These are phyloP conservation scores for Sugiyamaella floridensis DNA, from an alignment of 805 yeast species.

Conservation along the genomic window DNA sequence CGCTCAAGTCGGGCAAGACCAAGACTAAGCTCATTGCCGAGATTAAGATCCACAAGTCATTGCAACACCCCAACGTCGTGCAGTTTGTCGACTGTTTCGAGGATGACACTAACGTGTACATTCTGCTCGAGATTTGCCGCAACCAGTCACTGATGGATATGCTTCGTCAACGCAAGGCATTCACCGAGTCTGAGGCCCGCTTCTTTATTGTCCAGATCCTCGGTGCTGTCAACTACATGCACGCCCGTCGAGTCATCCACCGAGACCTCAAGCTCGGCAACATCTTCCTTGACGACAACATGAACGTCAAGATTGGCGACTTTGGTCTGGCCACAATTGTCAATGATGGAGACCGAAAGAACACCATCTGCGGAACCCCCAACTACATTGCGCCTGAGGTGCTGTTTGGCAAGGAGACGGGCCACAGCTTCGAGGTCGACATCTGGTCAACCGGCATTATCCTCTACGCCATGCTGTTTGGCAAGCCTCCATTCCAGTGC, in stretches of 20 bases:
- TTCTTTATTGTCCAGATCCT: slow-evolving; percentile 84
- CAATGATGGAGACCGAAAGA: slow-evolving; percentile 67
- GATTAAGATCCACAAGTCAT: slow-evolving; percentile 86
- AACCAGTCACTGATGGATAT: slow-evolving; percentile 92
- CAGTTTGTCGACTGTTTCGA: slow-evolving; percentile 95
- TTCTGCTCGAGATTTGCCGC: slow-evolving; percentile 88
- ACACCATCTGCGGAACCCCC: slow-evolving; percentile 97
- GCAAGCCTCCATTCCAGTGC: slow-evolving; percentile 97
- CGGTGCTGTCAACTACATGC: slow-evolving; percentile 92
- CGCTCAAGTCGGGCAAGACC: slow-evolving; percentile 86
- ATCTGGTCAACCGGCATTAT: slow-evolving; percentile 97
- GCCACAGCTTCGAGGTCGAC: slow-evolving; percentile 93
- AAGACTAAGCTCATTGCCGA: slow-evolving; percentile 73
- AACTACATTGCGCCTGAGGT: slow-evolving; percentile 98
- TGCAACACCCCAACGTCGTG: slow-evolving; percentile 84
- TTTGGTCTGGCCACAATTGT: slow-evolving; percentile 97
- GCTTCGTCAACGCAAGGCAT: slow-evolving; percentile 71
- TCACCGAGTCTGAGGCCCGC: slow-evolving; percentile 88
- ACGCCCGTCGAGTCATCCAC: slow-evolving; percentile 85
- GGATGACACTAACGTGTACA: slow-evolving; percentile 90
- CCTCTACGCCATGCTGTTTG: slow-evolving; percentile 85
- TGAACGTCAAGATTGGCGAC: slow-evolving; percentile 95
- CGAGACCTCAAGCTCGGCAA: slow-evolving; percentile 95
- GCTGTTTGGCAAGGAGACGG: slow-evolving; percentile 71
- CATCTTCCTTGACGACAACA: slow-evolving; percentile 85